Base-by-base conservation (phyloP, 2,329 filamentous ascomycete species). In the Phoma sp. region DNA sequence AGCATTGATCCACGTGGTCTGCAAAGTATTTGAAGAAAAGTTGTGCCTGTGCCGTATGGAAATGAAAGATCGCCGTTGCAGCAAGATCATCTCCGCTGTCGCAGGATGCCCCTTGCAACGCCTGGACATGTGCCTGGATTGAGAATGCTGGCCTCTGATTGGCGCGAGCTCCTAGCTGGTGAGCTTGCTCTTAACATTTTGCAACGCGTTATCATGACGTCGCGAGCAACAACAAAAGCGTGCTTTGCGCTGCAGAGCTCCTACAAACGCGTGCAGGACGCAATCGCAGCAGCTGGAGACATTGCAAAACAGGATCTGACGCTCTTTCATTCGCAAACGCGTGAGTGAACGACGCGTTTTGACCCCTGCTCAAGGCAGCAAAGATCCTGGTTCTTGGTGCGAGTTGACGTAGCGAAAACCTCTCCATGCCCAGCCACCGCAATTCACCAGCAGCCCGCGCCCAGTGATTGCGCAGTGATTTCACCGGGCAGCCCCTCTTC, bases 351-450 rank as follows among this genome's bases (percentile, higher is more conserved):
- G 52, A 55, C 52, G 52, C 52, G 52, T 55, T 46, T 32, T n/a
- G 46, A 47, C 46, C 52, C 52, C 52, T 55, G 52, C 52, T 32
- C 22, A 29, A 36, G 41, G 32, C 43, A 47, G 48, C 35, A 33
- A 43, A 51, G 25, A 56, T 48, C 43, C 53, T 41, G 43, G 47
- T 56, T 56, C 40, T 32, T 49, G 39, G 45, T 49, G 45, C 39
- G 39, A 32, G 40, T 45, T 54, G 51, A 48, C 51, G 45, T 54
- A 54, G 52, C 42, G 47, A 56, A 46, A 55, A 55, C 30, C 46
- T 46, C 36, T 50, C 52, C 37, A 53, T 24, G 50, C 52, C 52
- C 52, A 55, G 52, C 52, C 52, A 50, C 52, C 35, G 25, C 27
- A 38, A 33, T 55, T 55, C 46, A 55, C 40, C 36, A 47, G 39